Percentiles rank a stretch among this genome's conserved stretches.
phyloP scores from a whole-genome alignment of 345 rosid genomes.

The Gynandropsis gynandra region DNA sequence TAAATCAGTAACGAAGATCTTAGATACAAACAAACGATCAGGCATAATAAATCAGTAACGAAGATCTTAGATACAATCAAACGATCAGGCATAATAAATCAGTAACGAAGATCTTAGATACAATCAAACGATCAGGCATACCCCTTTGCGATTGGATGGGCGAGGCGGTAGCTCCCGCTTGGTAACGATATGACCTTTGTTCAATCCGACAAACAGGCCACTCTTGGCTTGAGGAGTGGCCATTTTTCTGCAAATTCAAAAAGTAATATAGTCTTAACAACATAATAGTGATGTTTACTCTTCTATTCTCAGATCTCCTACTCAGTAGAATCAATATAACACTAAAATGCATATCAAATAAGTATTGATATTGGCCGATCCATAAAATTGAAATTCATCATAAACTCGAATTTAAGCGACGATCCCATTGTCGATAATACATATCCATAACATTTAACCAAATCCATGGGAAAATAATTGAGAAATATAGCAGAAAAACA shows the following conservation, averaged over 20 bases:
- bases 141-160: slow-evolving; percentile 24
- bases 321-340: too few relatives aligned
- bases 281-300: too few relatives aligned
- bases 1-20: too few relatives aligned
- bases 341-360: neutral
- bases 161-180: slow-evolving; percentile 27
- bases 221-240: slow-evolving; percentile 13
- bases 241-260: slow-evolving; percentile 9
- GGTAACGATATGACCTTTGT: slow-evolving; percentile 28
- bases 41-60: too few relatives aligned
- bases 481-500: neutral
- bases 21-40: too few relatives aligned
- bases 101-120: too few relatives aligned
- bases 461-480: neutral
- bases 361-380: neutral
- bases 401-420: too few relatives aligned
- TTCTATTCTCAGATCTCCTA: neutral
- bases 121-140: neutral
- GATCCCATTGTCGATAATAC: too few relatives aligned
- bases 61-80: too few relatives aligned
- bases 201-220: slow-evolving; percentile 24
- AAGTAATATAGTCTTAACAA: too few relatives aligned
- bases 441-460: too few relatives aligned
- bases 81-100: neutral
- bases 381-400: neutral